Percentiles rank a stretch among this genome's conserved stretches.
These are phyloP conservation scores for Zygnema cylindricum DNA, from an alignment of 139 green algal genomes.

Conservation along the genomic window DNA sequence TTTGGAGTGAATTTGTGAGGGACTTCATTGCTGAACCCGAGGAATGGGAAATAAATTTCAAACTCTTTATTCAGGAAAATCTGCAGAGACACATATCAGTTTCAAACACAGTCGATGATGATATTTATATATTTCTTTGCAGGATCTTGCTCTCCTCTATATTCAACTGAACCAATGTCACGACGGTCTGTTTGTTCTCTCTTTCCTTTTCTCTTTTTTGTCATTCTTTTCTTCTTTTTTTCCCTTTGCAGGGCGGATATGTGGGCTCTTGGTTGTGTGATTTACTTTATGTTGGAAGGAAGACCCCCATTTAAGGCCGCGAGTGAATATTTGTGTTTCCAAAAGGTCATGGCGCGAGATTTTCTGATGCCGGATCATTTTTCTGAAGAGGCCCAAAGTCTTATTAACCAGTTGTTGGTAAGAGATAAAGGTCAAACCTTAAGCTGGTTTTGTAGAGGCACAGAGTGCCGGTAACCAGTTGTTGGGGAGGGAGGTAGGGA, in stretches of 20 bases:
- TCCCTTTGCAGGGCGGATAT: constrained; percentile 44
- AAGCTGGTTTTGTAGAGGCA: not conserved
- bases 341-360: constrained; percentile 52
- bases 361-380: constrained; percentile 52
- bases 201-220: too few relatives aligned
- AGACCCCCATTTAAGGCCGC: constrained; percentile 52
- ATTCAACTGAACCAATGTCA: too few relatives aligned
- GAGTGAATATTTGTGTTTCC: constrained; percentile 66
- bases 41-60: too few relatives aligned
- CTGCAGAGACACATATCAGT: too few relatives aligned
- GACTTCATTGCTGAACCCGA: too few relatives aligned
- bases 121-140: too few relatives aligned
- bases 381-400: constrained; percentile 25
- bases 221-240: too few relatives aligned
- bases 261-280: constrained; percentile 64
- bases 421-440: not conserved
- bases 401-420: constrained; percentile 58
- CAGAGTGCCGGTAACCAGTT: not conserved
- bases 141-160: too few relatives aligned
- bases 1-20: too few relatives aligned
- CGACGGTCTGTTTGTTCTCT: too few relatives aligned
- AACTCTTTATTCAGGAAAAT: too few relatives aligned
- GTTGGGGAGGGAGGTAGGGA: not conserved
- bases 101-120: too few relatives aligned
- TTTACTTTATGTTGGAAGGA: constrained; percentile 63